Conservation (phyloP, 345 rosid genomes). For the Eucalyptus marginata region DNA sequence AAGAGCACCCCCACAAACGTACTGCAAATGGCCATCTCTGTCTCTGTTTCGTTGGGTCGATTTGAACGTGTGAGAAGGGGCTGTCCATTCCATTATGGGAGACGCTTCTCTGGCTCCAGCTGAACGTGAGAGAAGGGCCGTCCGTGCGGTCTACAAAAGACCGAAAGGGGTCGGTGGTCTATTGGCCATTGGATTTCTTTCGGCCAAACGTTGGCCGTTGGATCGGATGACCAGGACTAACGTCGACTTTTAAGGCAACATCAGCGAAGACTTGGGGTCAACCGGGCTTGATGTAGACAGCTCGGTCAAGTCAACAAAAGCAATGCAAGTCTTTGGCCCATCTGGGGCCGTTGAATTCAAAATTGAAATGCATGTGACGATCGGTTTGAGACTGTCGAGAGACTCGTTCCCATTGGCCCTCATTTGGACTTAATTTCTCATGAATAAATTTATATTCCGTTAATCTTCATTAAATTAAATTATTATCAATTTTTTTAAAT, state of each 20-base stretch:
- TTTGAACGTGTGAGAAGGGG: background rate
- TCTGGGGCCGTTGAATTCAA: background rate
- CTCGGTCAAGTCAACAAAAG: background rate
- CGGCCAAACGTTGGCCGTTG: background rate
- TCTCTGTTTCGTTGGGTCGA: background rate
- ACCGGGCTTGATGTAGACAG: background rate
- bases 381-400: background rate
- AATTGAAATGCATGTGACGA: background rate
- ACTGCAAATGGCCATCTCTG: background rate
- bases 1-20: background rate
- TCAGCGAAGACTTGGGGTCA: background rate
- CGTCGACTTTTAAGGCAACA: background rate
- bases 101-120: background rate
- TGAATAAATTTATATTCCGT: too few relatives aligned
- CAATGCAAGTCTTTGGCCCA: background rate
- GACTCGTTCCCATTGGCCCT: background rate
- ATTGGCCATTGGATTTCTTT: too few relatives aligned
- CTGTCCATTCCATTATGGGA: background rate
- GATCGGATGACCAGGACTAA: background rate
- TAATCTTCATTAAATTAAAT: too few relatives aligned
- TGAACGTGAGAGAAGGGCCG: background rate
- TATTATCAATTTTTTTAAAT: too few relatives aligned
- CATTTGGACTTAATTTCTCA: background rate
- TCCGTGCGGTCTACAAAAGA: background rate
- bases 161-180: background rate